Evolutionary conservation across 306 rosid species (phyloP), one percentile per base, ranked within the genome.

Genomic region (Cucurbita moschata): DNA sequence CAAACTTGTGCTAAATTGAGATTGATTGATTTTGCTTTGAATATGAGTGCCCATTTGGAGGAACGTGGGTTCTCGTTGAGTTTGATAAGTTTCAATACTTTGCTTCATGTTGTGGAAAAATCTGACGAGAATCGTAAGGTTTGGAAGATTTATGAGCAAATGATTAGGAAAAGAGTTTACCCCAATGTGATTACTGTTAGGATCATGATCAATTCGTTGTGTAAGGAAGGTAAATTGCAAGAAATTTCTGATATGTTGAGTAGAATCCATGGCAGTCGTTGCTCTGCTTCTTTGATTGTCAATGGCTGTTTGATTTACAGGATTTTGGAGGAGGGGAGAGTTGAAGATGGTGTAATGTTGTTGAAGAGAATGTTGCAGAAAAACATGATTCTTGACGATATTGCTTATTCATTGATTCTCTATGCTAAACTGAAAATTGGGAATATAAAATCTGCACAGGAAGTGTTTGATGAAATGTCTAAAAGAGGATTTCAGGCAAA

Each of bases 111-210:
- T 59, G 78, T 77, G 53, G 83, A 87, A 71, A 92, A 72, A 52
- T 86, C 96, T 75, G 79, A 70, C 10, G 57, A 42, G 12, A 21
- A 23, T 70, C 70, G 6, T 54, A 37, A 85, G 21, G 88, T 87
- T 76, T 88, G 94, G 97, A 81, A 84, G 56, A 78, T 93, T 82
- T 88, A 88, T 39, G 92, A 88, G 84, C 89, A 80, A 77, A 90
- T 88, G 94, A 75, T 93, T 79, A 72, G 26, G 67, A 71, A 59
- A 47, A 82, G 94, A 73, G 21, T 71, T 67, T 90, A 85, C 62
- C 92, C 96, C 21, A 81, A 86, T 58, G 69, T 13, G 7, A 80
- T 74, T n/a, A 88, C 85, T 2, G 77, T 85, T 38, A 78, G 82
- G 66, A 87, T 79, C 58, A 82, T 93, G 92, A 74, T 86, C 47